A percentile compares a stretch with the other conserved stretches of the same genome.
Evolutionary conservation across 2,329 filamentous ascomycete genomes (phyloP).

Genomic region (Ilyonectria mors-panacis): DNA sequence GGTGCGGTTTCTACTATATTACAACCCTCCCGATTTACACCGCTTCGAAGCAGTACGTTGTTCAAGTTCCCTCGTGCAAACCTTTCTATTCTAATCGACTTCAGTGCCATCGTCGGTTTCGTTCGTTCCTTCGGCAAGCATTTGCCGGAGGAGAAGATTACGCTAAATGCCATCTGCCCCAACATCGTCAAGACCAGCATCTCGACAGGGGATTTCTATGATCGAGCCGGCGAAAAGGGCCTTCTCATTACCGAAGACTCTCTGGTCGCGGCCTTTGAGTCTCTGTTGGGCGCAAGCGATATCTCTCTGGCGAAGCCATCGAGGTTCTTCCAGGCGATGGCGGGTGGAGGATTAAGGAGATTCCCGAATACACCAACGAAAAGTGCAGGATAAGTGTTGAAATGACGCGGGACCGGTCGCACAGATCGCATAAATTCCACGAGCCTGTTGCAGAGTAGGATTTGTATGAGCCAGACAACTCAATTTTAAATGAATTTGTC

Average conservation of each 20-base stretch:
- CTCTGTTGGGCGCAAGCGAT: not conserved
- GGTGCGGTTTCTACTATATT: constrained; percentile 14
- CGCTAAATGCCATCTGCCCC: constrained; percentile 16
- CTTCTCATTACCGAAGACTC: constrained; percentile 13
- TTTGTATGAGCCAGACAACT: too few relatives aligned
- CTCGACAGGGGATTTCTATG: constrained; percentile 14
- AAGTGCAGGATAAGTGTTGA: constrained; percentile 12
- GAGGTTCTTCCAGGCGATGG: constrained; percentile 16
- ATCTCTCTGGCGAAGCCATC: constrained; percentile 13
- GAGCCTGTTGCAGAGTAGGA: constrained; percentile 3
- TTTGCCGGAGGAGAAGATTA: constrained; percentile 15
- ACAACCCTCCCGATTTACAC: constrained; percentile 11
- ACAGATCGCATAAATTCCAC: constrained; percentile 14
- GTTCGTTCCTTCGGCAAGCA: constrained; percentile 19
- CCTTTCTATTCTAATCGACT: too few relatives aligned
- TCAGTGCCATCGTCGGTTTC: constrained; percentile 17
- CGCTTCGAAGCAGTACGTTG: constrained; percentile 18
- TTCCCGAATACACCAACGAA: constrained; percentile 9
- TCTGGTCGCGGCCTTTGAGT: constrained; percentile 3
- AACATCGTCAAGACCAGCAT: constrained; percentile 19
- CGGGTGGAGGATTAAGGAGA: constrained; percentile 16
- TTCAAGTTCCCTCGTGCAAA: too few relatives aligned
- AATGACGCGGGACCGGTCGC: constrained; percentile 1
- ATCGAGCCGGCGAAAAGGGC: constrained; percentile 4
- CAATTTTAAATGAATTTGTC: too few relatives aligned